These are phyloP conservation scores for Venturia carpophila DNA, from an alignment of 2,329 filamentous ascomycete species.

Conservation along the genomic window DNA sequence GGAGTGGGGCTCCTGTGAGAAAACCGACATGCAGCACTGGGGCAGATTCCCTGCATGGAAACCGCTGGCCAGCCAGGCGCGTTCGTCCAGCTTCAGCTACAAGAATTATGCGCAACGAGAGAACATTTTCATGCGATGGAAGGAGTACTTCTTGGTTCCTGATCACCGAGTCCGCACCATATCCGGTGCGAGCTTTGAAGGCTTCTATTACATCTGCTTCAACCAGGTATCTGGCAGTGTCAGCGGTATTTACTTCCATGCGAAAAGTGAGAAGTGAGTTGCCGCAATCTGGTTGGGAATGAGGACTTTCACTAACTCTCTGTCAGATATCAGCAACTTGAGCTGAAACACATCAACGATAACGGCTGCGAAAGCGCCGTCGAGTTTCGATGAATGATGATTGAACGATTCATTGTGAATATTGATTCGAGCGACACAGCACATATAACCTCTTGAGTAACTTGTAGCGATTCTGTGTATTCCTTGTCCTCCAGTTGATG, in stretches of 20 bases:
- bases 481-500: not conserved
- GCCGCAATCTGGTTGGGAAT: slow-evolving; percentile 19
- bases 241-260: slow-evolving; percentile 94
- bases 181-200: slow-evolving; percentile 90
- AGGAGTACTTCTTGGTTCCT: slow-evolving; percentile 94
- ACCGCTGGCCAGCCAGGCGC: slow-evolving; percentile 60
- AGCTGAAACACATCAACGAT: slow-evolving; percentile 75
- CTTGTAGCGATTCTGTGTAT: slow-evolving; percentile 4
- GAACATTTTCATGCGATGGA: slow-evolving; percentile 98
- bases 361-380: slow-evolving; percentile 75
- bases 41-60: slow-evolving; percentile 80
- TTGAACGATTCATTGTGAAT: not conserved
- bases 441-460: slow-evolving; percentile 5
- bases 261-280: slow-evolving; percentile 93
- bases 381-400: slow-evolving; percentile 65
- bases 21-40: slow-evolving; percentile 91
- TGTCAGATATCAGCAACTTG: slow-evolving; percentile 78
- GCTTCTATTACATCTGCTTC: slow-evolving; percentile 99
- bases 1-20: slow-evolving; percentile 85
- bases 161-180: slow-evolving; percentile 90
- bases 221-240: slow-evolving; percentile 83
- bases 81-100: slow-evolving; percentile 48
- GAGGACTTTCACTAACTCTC: slow-evolving; percentile 20
- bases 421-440: not conserved
- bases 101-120: slow-evolving; percentile 70